These are phyloP conservation scores for Herpetomonas tarakana DNA, from an alignment of 208 protist species.

Conservation along the genomic window DNA sequence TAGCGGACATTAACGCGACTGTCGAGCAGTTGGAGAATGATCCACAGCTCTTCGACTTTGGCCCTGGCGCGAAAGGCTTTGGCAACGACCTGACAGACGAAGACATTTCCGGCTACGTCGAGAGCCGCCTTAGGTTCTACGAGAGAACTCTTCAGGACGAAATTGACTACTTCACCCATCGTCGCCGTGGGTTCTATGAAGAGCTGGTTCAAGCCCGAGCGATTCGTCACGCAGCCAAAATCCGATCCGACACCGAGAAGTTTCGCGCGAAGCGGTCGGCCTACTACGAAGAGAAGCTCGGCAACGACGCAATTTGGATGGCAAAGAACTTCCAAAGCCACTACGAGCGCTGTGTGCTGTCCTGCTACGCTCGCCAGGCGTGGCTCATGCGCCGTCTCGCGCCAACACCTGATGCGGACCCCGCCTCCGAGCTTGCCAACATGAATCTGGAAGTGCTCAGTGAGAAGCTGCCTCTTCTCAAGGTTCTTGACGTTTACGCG, in stretches of 20 bases:
- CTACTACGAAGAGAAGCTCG: conserved; percentile 34
- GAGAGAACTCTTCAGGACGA: conserved; percentile 41
- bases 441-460: conserved; percentile 19
- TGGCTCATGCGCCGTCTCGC: conserved; percentile 31
- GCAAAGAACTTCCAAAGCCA: conserved; percentile 38
- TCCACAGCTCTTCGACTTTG: conserved; percentile 27
- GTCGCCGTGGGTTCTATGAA: conserved; percentile 44
- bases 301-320: conserved; percentile 33
- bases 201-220: conserved; percentile 40
- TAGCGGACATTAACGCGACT: conserved; percentile 14
- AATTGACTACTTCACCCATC: conserved; percentile 25
- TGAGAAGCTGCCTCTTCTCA: conserved; percentile 22
- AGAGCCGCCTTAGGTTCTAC: conserved; percentile 39
- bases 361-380: conserved; percentile 35
- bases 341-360: conserved; percentile 53
- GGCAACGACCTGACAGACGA: conserved; percentile 41
- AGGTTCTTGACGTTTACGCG: conserved; percentile 30
- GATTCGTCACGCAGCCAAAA: conserved; percentile 39
- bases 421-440: conserved; percentile 17
- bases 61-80: conserved; percentile 13
- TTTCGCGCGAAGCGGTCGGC: conserved; percentile 23
- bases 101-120: conserved; percentile 42
- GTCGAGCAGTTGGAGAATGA: conserved; percentile 26
- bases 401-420: conserved; percentile 11
- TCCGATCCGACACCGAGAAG: conserved; percentile 36